These are phyloP conservation scores for Chalaropsis ovoidea DNA, from an alignment of 2,329 filamentous ascomycete species.

Conservation along the genomic window DNA sequence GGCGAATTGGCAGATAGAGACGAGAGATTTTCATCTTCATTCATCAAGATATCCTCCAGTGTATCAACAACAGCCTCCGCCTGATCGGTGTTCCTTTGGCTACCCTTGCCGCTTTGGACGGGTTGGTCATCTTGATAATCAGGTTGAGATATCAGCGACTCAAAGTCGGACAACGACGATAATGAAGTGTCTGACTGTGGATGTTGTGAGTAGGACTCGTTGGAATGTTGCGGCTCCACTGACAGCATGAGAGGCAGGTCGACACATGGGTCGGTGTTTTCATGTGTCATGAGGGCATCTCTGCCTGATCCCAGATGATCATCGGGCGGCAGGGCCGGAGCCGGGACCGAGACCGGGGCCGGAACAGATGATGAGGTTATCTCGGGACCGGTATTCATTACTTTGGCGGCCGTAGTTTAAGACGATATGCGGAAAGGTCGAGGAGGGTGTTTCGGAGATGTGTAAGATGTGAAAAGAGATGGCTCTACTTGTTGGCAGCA, in stretches of 20 bases:
- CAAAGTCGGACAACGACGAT: constrained; percentile 20
- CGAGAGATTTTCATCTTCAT: neutral
- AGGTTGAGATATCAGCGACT: constrained; percentile 15
- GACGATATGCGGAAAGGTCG: neutral
- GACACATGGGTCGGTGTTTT: neutral
- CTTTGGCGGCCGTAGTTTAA: neutral
- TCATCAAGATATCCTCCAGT: no score
- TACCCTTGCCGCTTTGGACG: neutral
- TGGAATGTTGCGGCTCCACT: neutral
- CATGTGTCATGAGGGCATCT: neutral
- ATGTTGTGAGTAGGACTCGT: neutral
- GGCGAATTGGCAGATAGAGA: constrained; percentile 1
- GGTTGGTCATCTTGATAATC: neutral
- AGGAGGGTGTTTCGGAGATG: neutral
- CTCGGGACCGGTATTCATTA: constrained; percentile 15
- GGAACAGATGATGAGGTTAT: neutral
- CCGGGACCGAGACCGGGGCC: constrained; percentile 10
- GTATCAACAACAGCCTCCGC: neutral
- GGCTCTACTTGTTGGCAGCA: constrained; percentile 7
- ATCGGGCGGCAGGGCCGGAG: neutral
- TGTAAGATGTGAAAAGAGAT: neutral
- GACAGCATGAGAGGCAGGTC: constrained; percentile 10
- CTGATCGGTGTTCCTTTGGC: neutral
- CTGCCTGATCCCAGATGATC: neutral
- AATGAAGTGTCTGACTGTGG: constrained; percentile 19